Evolutionary conservation across 257 asterid species (phyloP), one percentile per base, ranked within the genome.

Genomic region (Nyctanthes arbortristis): DNA sequence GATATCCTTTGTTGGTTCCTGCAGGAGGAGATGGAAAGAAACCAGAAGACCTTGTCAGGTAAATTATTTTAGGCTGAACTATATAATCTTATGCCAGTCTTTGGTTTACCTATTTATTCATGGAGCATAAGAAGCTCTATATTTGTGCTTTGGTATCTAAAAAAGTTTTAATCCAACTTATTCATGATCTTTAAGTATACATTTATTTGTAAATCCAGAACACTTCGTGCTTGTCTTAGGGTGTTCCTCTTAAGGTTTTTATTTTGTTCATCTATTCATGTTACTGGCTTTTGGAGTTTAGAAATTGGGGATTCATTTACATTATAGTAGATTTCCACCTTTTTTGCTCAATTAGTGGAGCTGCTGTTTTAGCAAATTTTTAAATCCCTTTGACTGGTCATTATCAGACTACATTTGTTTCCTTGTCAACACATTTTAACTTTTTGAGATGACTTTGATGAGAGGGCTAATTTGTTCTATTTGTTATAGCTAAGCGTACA

Each of bases 11-110:
- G 37, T 13, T 63, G 30, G 36, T 61, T 73, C 58, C 74, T 37
- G 39, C 89, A 90, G 98, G 98, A 88, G 80, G 98, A 88, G 86
- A 79, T 93, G 97, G 96, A 88, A 82, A 93, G 87, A 84, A 93
- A 89, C 76, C 84, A 90, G 77, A 85, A 76, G 81, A 76, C 82
- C 34, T 88, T 90, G 35, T 87, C 98, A 77, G 96, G 98, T 90
- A 88, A 79, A 61, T n/a, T n/a, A n/a, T 36, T 29, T 36, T 72
- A 61, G 28, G 60, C 68, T 63, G 65, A 72, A 71, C 52, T 61
- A 27, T 37, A 30, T 68, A 33, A 52, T 47, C 30, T 37, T 52
- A 11, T 43, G 30, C 33, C 55, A 14, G 20, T 30, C 59, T 47
- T 72, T 67, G 56, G 40, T 61, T 45, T 36, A 27, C 65, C 29